Base-by-base conservation (phyloP, 306 rosid species). In the Begonia masoniana region DNA sequence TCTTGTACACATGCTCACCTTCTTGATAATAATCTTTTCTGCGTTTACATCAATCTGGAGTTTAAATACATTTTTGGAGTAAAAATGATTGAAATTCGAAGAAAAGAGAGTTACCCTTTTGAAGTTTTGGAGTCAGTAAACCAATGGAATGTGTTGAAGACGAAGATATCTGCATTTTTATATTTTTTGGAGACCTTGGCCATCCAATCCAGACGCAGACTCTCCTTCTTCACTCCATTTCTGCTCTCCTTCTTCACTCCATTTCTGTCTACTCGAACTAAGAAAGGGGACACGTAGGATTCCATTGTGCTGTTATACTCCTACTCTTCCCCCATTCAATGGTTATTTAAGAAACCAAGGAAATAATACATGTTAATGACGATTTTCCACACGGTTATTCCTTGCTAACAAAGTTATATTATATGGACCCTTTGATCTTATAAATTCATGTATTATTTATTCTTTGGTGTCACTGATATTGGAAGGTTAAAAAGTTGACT, bases 91-190 rank as follows among this genome's bases (percentile, higher is more conserved):
- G 0, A 2, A 43, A 52, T 10, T 19, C 0, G 39, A 8, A 12
- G n/a, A 36, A 58, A 2, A 23, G 15, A 41, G 36, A 9, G 54
- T 62, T 68, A 85, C 99, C 99, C 99, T 75, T 35, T 75, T 15
- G 97, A 67, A 45, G 97, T 91, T 74, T 91, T 91, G n/a, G n/a
- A n/a, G n/a, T n/a, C 0, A 65, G 96, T 91, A 96, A 96, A 91
- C 97, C 97, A 91, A 64, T 91, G 97, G 13, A 94, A 96, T 12
- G 97, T 83, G 80, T 91, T 91, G 70, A 91, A 91, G 62, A 91
- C 55, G 36, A 91, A 57, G 5, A 91, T 62, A 74, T 91, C 97
- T 6, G 97, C 96, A 48, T 68, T 71, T 68, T 91, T 83, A 47
- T 85, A 91, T 13, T 74, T 74, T 57, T 64, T 54, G 0, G 94